Evolutionary conservation across 2,329 filamentous ascomycete genomes (phyloP).

Genomic region (Trichoderma gracile): DNA sequence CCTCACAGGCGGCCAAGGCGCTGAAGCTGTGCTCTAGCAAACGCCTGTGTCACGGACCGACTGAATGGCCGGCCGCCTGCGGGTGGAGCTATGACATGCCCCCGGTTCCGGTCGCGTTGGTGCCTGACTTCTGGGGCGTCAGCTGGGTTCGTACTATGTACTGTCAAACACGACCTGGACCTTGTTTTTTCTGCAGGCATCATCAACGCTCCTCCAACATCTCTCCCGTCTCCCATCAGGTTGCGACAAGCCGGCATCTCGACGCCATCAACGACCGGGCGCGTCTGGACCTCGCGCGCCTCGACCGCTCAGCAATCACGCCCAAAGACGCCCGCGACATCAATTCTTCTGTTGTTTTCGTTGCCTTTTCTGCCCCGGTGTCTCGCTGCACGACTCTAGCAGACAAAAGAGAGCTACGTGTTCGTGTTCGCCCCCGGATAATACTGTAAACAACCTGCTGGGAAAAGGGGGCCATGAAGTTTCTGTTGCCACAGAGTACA

Average conservation of each 20-base stretch:
- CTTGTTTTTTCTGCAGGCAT: conserved; percentile 34
- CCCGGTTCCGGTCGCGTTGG: conserved; percentile 28
- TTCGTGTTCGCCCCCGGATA: conserved; percentile 32
- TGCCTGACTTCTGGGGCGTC: conserved; percentile 40
- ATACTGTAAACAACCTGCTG: conserved; percentile 41
- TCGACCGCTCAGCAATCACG: conserved; percentile 27
- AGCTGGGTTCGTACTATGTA: background rate
- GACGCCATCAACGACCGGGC: conserved; percentile 32
- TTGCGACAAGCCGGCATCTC: conserved; percentile 30
- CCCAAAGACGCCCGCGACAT: conserved; percentile 25
- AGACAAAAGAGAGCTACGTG: conserved; percentile 23
- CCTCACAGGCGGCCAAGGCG: background rate
- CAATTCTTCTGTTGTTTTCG: conserved; percentile 19
- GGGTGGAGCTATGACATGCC: conserved; percentile 13
- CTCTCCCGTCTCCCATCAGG: conserved; percentile 31
- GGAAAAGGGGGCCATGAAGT: conserved; percentile 29
- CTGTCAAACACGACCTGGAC: conserved; percentile 30
- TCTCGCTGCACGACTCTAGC: conserved; percentile 3
- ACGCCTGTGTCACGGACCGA: conserved; percentile 28
- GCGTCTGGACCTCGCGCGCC: conserved; percentile 31
- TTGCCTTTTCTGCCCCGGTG: background rate
- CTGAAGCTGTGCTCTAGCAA: conserved; percentile 8
- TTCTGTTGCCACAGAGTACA: conserved; percentile 24
- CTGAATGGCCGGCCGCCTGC: conserved; percentile 24
- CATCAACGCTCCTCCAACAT: conserved; percentile 38